Conservation (phyloP, 352 stramenopile genomes). For the Phytophthora foliorum region DNA sequence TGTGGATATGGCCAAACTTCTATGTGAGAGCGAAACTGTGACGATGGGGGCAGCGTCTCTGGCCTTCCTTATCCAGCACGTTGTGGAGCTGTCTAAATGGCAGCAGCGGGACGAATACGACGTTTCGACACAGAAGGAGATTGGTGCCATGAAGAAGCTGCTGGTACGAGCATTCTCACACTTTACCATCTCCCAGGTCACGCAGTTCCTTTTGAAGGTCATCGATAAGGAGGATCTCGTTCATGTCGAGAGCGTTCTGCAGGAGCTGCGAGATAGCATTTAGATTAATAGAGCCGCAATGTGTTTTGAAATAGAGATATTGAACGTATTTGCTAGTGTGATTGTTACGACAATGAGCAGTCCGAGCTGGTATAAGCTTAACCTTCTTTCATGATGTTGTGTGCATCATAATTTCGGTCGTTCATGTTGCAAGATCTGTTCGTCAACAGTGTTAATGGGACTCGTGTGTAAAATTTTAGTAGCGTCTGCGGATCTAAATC, state of each 20-base stretch:
- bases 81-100: conserved; percentile 54
- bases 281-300: conserved; percentile 27
- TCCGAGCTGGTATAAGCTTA: too few relatives aligned
- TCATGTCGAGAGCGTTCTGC: conserved; percentile 48
- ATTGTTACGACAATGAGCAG: too few relatives aligned
- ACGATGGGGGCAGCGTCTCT: conserved; percentile 48
- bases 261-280: conserved; percentile 37
- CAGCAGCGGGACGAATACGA: conserved; percentile 31
- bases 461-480: too few relatives aligned
- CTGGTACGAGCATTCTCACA: conserved; percentile 48
- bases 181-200: conserved; percentile 52
- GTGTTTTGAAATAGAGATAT: conserved; percentile 17
- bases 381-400: too few relatives aligned
- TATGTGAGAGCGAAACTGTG: conserved; percentile 39
- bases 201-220: conserved; percentile 60
- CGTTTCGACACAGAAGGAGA: conserved; percentile 38
- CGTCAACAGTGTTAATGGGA: too few relatives aligned
- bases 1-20: conserved; percentile 37
- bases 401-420: too few relatives aligned
- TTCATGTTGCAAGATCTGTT: too few relatives aligned
- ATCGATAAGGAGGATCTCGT: conserved; percentile 45
- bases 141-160: conserved; percentile 51
- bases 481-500: too few relatives aligned
- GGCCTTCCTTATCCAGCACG: conserved; percentile 59
- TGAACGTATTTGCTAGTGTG: conserved; percentile 1